Base-by-base conservation (phyloP, 2,329 filamentous ascomycete genomes). In the Ploettnerulaceae sp. region DNA sequence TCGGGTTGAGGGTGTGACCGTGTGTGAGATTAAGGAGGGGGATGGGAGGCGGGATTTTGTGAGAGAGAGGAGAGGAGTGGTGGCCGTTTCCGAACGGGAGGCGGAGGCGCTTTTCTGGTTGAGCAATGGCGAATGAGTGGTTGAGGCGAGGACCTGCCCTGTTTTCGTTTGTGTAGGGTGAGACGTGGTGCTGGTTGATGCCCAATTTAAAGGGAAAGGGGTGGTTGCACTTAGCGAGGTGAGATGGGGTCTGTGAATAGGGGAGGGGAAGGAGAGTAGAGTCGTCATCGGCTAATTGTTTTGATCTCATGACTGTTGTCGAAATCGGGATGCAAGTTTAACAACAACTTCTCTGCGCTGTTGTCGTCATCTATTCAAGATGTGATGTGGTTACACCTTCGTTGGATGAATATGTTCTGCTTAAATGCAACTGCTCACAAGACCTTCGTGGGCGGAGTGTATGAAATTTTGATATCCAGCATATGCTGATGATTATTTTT, bases 171-270 rank as follows among this genome's bases (percentile, higher is more conserved):
- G 17, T n/a, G 18, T 21, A 12, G 33, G 18, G 33, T 35, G 18
- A 35, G 18, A 22, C 9, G 33, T 15, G 18, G 34, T 25, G 34
- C 21, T 20, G 22, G 22, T 37, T 28, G 35, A 26, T 38, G 35
- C 35, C 22, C 22, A 38, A 38, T 25, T 18, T 21, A 18, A 14
- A 28, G 24, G 35, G 29, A n/a, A n/a, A n/a, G n/a, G n/a, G n/a
- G n/a, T n/a, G 14, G 35, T 18, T 38, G 35, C 35, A 18, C 28
- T 38, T 26, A 38, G 35, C 35, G 22, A 38, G 34, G 26, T n/a
- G n/a, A n/a, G 26, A 11, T 26, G 21, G 17, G 17, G 15, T 15
- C 4, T 4, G 15, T 28, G 35, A 26, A 38, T 17, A 38, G 22
- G 22, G 22, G 15, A 24, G 35, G 0, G 24, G 18, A 17, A 8